phyloP scores from a whole-genome alignment of 495 filamentous ascomycete species.

The Talaromyces ruber region DNA sequence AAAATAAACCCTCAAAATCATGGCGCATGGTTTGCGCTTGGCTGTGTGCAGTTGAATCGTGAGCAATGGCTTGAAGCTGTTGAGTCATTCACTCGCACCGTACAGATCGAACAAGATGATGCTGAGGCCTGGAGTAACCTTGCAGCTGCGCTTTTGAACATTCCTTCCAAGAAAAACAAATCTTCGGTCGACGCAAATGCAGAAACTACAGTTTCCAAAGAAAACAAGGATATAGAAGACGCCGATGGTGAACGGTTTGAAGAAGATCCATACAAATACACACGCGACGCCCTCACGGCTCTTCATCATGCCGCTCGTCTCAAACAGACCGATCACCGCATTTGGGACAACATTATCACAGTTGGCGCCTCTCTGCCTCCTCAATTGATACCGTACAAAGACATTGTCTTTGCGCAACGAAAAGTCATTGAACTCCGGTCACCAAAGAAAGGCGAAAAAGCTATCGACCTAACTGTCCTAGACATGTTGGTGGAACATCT shows the following conservation, averaged over 20 bases:
- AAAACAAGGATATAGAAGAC: constrained; percentile 27
- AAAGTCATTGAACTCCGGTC: constrained; percentile 70
- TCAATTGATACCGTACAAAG: constrained; percentile 58
- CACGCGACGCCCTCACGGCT: constrained; percentile 67
- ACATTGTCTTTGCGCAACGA: constrained; percentile 63
- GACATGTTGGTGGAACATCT: constrained; percentile 62
- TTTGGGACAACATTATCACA: constrained; percentile 92
- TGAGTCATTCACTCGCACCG: constrained; percentile 73
- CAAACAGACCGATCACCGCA: constrained; percentile 75
- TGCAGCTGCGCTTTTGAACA: constrained; percentile 65
- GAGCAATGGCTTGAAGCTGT: constrained; percentile 69
- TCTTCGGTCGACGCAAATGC: constrained; percentile 24
- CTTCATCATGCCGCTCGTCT: constrained; percentile 76
- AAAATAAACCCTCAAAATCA: constrained; percentile 72
- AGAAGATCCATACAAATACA: constrained; percentile 48
- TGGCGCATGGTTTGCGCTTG: constrained; percentile 79
- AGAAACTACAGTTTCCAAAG: constrained; percentile 22
- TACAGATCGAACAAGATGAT: constrained; percentile 78
- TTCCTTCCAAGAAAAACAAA: constrained; percentile 16
- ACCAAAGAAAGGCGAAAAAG: constrained; percentile 58
- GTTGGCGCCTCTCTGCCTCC: constrained; percentile 71
- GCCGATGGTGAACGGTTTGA: not conserved
- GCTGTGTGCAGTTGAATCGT: constrained; percentile 75
- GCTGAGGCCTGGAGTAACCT: constrained; percentile 94
- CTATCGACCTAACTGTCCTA: constrained; percentile 67